phyloP scores from a whole-genome alignment of 768 basidiomycete species.

The Gautieria morchelliformis region DNA sequence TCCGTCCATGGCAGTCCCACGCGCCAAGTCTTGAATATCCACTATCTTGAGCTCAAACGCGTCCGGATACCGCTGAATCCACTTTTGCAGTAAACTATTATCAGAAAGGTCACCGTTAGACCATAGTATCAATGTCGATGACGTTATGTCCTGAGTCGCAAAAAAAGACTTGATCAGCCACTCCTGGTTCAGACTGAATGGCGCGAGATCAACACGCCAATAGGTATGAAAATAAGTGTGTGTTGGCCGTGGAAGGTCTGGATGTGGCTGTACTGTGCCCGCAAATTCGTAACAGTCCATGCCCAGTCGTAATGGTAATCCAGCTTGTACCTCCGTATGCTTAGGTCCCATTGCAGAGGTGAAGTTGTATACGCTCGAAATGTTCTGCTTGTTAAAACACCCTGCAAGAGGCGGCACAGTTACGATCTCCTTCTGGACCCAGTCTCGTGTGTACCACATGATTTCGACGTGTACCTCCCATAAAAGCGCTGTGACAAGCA shows the following conservation, averaged over 20 bases:
- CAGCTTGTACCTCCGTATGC: conserved; percentile 66
- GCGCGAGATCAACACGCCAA: conserved; percentile 83
- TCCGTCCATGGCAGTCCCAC: conserved; percentile 68
- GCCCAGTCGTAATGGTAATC: conserved; percentile 66
- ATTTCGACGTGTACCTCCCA: conserved; percentile 80
- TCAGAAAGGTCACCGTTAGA: conserved; percentile 69
- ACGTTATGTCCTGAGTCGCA: conserved; percentile 69
- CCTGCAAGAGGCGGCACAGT: conserved; percentile 52
- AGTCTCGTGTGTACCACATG: conserved; percentile 63
- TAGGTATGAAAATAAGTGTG: conserved; percentile 79
- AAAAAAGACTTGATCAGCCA: conserved; percentile 91
- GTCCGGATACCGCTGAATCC: conserved; percentile 54
- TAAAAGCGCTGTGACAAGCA: conserved; percentile 41
- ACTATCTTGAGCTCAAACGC: conserved; percentile 64
- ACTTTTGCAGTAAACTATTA: conserved; percentile 49
- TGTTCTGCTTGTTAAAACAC: conserved; percentile 58
- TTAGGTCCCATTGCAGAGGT: conserved; percentile 53
- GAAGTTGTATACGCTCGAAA: conserved; percentile 61
- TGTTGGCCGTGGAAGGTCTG: conserved; percentile 12
- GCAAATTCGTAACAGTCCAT: conserved; percentile 93
- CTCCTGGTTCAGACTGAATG: conserved; percentile 76
- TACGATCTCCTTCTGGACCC: conserved; percentile 70
- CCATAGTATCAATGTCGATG: conserved; percentile 75
- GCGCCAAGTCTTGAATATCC: conserved; percentile 56
- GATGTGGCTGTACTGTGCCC: conserved; percentile 51